phyloP scores from a whole-genome alignment of 768 basidiomycete species.

The Rhizopogon vesiculosus region DNA sequence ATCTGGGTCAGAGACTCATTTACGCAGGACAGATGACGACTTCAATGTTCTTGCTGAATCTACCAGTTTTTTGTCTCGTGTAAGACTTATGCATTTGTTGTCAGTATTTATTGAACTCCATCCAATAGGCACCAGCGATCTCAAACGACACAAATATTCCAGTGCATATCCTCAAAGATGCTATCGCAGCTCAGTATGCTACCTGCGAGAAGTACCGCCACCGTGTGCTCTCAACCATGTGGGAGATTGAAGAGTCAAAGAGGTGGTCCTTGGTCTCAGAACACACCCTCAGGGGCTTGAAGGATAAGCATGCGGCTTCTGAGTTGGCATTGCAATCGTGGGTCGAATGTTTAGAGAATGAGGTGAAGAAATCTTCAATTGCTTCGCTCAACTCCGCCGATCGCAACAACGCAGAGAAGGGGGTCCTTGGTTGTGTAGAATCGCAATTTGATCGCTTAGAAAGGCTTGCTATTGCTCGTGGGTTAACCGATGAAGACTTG shows the following conservation, averaged over 20 bases:
- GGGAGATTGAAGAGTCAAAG: neutral
- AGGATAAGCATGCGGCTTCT: no score
- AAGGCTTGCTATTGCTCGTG: neutral
- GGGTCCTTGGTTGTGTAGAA: neutral
- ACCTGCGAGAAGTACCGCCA: neutral
- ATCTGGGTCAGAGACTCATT: no score
- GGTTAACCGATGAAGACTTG: neutral
- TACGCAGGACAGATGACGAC: no score
- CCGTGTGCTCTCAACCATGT: neutral
- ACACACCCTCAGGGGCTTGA: neutral
- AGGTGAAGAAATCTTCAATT: neutral
- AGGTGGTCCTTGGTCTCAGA: neutral
- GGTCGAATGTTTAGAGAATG: neutral
- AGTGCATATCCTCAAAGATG: neutral
- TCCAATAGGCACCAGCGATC: neutral
- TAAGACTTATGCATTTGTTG: neutral
- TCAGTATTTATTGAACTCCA: neutral
- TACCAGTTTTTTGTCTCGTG: neutral
- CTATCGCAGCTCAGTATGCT: neutral
- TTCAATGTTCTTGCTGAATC: neutral
- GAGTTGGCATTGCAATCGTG: no score
- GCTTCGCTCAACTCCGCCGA: neutral
- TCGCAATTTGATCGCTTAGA: neutral
- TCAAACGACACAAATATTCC: neutral
- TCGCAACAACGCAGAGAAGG: neutral